Base-by-base conservation (phyloP, 352 stramenopile genomes). In the Phytophthora gonapodyides region DNA sequence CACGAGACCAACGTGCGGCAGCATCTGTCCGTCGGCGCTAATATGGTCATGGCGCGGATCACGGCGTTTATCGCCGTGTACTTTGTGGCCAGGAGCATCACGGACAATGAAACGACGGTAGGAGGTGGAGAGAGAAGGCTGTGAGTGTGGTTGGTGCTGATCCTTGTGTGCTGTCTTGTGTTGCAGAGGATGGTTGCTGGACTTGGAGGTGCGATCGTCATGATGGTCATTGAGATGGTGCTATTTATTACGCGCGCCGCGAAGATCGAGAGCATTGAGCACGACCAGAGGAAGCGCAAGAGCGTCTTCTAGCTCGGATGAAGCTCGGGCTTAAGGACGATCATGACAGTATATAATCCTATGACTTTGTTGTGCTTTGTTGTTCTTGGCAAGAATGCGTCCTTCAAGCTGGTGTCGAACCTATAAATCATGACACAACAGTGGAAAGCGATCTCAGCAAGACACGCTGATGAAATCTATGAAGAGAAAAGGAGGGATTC, bases 141-240 rank as follows among this genome's bases (percentile, higher is more conserved):
- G 24, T 30, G 24, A 31, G 12, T 44, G 16, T 21, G 52, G 36
- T 16, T 21, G 12, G 31, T 31, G 19, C 57, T 69, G 50, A 69
- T 37, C 30, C 10, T 60, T 10, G 6, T 68, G 19, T 44, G 16
- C 16, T 57, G 11, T 52, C 38, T 41, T 19, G 27, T 55, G 24
- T 56, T 38, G 31, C 45, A 93, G 84, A 69, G 83, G 45, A 67
- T 91, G 27, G 70, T 96, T 19, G 53, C 76, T 19, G 87, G 87
- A 1, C 69, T 96, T 7, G 76, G 67, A 35, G 84, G 79, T 21
- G 83, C 87, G 10, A 88, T 96, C 64, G 75, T 52, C 48, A 96
- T 96, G 87, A 94, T 93, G 84, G 61, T 96, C 31, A 78, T 96
- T 42, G 87, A 96, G 61, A 96, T 96, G 87, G 70, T 93, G 38